phyloP scores from a whole-genome alignment of 202 grass and related monocot species.

The Setaria viridis region DNA sequence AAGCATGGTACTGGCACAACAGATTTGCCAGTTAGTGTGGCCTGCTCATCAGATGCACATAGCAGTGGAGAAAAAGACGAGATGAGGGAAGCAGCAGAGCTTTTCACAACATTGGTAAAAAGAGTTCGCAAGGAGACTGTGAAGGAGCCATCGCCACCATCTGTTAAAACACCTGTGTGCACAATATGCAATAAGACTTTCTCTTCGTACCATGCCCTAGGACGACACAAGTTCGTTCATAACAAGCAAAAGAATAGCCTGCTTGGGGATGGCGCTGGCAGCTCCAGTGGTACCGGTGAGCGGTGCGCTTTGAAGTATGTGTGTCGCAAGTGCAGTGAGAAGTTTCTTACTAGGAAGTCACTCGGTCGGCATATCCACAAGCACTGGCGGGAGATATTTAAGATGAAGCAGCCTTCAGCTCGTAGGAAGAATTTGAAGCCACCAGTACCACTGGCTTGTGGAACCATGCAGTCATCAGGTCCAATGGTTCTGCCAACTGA shows the following conservation, averaged over 20 bases:
- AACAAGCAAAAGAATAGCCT: not conserved
- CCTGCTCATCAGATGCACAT: not conserved
- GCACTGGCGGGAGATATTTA: not conserved
- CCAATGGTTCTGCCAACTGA: not conserved
- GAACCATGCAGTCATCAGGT: not conserved
- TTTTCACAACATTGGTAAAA: not conserved
- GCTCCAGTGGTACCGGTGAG: not conserved
- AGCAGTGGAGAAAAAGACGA: not conserved
- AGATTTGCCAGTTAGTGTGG: not conserved
- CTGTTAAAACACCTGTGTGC: not conserved
- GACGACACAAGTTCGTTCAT: not conserved
- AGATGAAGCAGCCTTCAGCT: no score
- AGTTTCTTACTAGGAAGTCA: not conserved
- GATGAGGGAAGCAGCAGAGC: not conserved
- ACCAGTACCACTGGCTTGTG: not conserved
- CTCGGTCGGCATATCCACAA: not conserved
- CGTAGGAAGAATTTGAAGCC: not conserved
- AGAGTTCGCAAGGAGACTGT: not conserved
- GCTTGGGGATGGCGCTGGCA: not conserved
- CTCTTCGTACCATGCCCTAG: conserved; percentile 6
- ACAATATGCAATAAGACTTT: not conserved
- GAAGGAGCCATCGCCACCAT: not conserved
- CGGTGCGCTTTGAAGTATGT: not conserved
- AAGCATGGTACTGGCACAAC: not conserved
- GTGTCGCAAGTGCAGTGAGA: not conserved